These are phyloP conservation scores for Tolypocladium ovalisporum DNA, from an alignment of 2,329 filamentous ascomycete genomes.

Conservation along the genomic window DNA sequence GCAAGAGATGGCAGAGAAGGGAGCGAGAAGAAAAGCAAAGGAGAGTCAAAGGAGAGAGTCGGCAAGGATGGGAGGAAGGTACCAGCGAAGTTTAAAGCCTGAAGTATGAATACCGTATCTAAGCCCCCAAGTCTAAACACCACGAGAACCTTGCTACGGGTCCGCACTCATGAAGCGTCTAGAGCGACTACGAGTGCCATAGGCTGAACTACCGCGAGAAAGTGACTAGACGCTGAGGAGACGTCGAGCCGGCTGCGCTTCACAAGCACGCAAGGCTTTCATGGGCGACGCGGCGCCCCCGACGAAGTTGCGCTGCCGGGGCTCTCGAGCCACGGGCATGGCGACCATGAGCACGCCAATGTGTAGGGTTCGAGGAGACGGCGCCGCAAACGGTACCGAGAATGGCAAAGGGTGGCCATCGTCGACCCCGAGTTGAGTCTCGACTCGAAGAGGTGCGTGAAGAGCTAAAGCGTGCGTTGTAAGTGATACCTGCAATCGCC, in stretches of 20 bases:
- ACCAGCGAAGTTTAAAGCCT: slow-evolving; percentile 1
- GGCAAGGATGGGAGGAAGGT: not conserved
- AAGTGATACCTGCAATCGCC: not conserved
- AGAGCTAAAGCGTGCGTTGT: not conserved
- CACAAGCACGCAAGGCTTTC: not conserved
- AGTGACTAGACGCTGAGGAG: not conserved
- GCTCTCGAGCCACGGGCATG: not conserved
- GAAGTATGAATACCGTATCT: not conserved
- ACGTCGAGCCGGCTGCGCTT: not conserved
- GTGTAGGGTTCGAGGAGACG: not conserved
- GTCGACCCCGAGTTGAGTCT: not conserved
- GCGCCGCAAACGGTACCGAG: not conserved
- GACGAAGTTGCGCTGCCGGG: not conserved
- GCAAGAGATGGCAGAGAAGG: not conserved
- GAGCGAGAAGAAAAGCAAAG: not conserved
- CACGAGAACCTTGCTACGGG: not conserved
- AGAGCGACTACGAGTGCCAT: not conserved
- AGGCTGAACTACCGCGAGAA: not conserved
- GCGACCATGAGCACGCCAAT: not conserved
- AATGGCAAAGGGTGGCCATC: not conserved
- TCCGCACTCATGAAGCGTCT: not conserved
- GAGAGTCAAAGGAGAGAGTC: not conserved
- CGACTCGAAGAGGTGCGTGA: not conserved
- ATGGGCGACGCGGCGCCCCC: not conserved
- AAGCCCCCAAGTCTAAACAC: not conserved